Evolutionary conservation across 768 basidiomycete genomes (phyloP), one percentile per base, ranked within the genome.

Genomic region (Podaxis sp.): DNA sequence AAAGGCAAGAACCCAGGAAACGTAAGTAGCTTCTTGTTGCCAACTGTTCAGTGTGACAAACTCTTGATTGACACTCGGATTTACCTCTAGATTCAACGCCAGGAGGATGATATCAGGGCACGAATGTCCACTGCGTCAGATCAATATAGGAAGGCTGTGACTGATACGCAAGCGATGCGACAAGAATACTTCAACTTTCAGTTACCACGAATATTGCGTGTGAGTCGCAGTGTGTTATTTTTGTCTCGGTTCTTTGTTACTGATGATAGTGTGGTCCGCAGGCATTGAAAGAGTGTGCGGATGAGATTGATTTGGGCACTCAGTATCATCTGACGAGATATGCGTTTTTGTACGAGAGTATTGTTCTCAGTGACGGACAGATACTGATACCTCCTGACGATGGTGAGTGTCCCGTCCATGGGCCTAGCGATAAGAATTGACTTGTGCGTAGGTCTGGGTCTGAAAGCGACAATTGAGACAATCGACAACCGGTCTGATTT

Each of bases 141-240:
- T 71, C 84, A 87, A 36, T 98, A 94, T 70, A 82, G 94, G 61
- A 96, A 97, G 75, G 88, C 93, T 1, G 89, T 97, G 33, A 85
- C 84, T 13, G 94, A 98, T 65, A 93, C 91, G 12, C 95, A 98
- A 73, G 79, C 87, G 4, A 87, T 93, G 77, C 84, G 96, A 64
- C 96, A 98, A 73, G 97, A 99, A 71, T 98, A 98, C 73, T 99
- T 97, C 76, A 96, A 98, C 73, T 91, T 96, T 70, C 96, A 98
- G 69, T 77, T 98, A 43, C 97, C 97, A 59, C 89, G 94, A 66
- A 92, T 98, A 61, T 75, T 99, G 41, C 84, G 97, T 56, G 95
- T 96, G 72, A 71, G 91, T 82, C 25, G 47, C 25, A 38, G 17
- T 22, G 13, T n/a, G 37, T 40, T n/a, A 50, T 57, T 63, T 19